Evolutionary conservation across 2,329 filamentous ascomycete species (phyloP).

Genomic region (Geosmithia flava): DNA sequence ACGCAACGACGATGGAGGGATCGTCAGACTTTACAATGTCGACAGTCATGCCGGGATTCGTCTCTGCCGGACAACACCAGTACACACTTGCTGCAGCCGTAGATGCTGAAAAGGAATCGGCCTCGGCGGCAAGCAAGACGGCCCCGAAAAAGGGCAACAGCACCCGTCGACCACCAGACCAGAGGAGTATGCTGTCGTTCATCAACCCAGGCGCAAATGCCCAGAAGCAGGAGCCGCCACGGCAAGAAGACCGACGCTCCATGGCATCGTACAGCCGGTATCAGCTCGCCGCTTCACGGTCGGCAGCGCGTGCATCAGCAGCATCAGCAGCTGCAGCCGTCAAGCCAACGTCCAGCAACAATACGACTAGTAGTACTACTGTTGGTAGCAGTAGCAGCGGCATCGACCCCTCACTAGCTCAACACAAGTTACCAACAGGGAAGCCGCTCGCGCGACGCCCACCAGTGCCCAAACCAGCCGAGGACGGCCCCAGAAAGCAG

Average conservation of each 20-base stretch:
- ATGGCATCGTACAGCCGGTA: constrained; percentile 11
- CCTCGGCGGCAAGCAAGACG: constrained; percentile 3
- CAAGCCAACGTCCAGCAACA: neutral
- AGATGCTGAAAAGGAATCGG: constrained; percentile 4
- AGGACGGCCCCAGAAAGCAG: constrained; percentile 20
- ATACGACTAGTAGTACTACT: no score
- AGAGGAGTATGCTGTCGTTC: constrained; percentile 29
- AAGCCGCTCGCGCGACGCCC: constrained; percentile 19
- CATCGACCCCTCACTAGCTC: constrained; percentile 17
- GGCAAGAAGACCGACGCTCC: constrained; percentile 5
- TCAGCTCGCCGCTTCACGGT: constrained; percentile 11
- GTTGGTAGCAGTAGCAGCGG: neutral
- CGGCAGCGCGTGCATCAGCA: constrained; percentile 6
- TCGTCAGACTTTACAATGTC: constrained; percentile 46
- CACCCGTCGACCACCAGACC: constrained; percentile 21
- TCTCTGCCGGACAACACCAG: constrained; percentile 46
- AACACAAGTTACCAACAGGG: constrained; percentile 28
- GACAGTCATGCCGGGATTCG: constrained; percentile 41
- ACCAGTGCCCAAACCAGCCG: constrained; percentile 11
- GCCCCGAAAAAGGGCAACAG: constrained; percentile 13
- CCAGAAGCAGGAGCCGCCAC: constrained; percentile 5
- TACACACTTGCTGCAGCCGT: constrained; percentile 17
- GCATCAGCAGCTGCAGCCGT: neutral
- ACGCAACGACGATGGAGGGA: constrained; percentile 50
- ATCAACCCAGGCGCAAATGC: constrained; percentile 11